Evolutionary conservation across 2,329 filamentous ascomycete genomes (phyloP), one percentile per base, ranked within the genome.

Genomic region (Colletotrichum lindemuthianum): DNA sequence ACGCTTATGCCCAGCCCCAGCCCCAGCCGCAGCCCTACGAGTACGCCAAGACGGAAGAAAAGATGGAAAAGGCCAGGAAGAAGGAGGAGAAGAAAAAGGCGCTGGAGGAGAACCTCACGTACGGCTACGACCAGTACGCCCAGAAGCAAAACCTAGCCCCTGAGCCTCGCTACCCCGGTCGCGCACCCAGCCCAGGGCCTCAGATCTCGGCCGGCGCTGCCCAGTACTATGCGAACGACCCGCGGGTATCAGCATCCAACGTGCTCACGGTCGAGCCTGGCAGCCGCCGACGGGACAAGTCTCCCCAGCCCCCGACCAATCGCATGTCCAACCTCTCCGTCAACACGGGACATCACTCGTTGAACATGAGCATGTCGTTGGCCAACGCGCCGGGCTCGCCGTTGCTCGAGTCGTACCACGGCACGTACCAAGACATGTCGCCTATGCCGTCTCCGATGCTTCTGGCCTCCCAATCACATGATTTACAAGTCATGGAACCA

Each of bases 361-460:
- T 75, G 8, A 71, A 71, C 24, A 75, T 75, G 16, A 74, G 70
- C 54, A 67, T 81, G 53, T 82, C 85, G 11, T 75, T 88, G 2
- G 79, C 85, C 2, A 79, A 81, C 24, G 85, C 92, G 2, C 92
- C 93, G 0, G 88, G 88, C 1, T 97, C 93, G 67, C 96, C 95
- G 1, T 82, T 98, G 53, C 86, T 97, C 2, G 95, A 98, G 78
- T 90, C 96, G 1, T 98, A 98, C 77, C 91, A 90, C 67, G 95
- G 95, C 43, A 97, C 94, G 0, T 98, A 97, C 72, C 95, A 98
- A 77, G 92, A 92, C 63, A 92, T 96, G 71, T 97, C 94, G 0
- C 94, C 95, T 0, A 97, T 97, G 92, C 94, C 94, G 0, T 93
- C 93, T 0, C 92, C 94, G 1, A 81, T 94, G 32, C 82, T 89